Conservation (phyloP, 495 filamentous ascomycete species). For the Annulohypoxylon moriforme region DNA sequence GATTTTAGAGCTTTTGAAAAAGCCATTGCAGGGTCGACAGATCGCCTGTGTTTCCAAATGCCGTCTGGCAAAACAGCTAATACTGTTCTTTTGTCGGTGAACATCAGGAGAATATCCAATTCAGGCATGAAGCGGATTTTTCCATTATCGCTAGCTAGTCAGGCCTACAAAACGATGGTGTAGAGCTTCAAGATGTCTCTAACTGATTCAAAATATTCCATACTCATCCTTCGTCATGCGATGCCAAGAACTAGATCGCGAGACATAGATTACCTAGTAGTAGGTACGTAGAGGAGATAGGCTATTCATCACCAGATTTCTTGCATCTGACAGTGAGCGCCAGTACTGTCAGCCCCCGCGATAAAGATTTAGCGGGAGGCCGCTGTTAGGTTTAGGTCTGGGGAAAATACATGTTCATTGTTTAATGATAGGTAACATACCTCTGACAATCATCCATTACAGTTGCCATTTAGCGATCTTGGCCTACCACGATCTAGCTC, state of each 20-base stretch:
- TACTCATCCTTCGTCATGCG: neutral
- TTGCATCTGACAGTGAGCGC: neutral
- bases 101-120: neutral
- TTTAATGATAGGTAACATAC: no score
- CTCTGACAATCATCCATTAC: no score
- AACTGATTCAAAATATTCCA: neutral
- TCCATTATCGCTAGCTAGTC: neutral
- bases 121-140: constrained; percentile 2
- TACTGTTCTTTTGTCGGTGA: constrained; percentile 11
- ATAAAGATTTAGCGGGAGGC: neutral
- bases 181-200: neutral
- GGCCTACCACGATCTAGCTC: neutral
- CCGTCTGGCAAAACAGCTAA: neutral
- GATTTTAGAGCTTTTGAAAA: neutral
- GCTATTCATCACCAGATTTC: neutral
- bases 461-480: neutral
- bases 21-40: constrained; percentile 4
- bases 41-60: neutral
- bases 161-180: constrained; percentile 1
- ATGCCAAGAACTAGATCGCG: neutral
- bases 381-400: neutral
- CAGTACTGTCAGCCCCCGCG: neutral
- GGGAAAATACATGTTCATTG: no score
- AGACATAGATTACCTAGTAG: constrained; percentile 4
- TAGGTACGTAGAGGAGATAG: neutral